Evolutionary conservation across 768 basidiomycete species (phyloP).

Genomic region (Ephemerocybe angulata): DNA sequence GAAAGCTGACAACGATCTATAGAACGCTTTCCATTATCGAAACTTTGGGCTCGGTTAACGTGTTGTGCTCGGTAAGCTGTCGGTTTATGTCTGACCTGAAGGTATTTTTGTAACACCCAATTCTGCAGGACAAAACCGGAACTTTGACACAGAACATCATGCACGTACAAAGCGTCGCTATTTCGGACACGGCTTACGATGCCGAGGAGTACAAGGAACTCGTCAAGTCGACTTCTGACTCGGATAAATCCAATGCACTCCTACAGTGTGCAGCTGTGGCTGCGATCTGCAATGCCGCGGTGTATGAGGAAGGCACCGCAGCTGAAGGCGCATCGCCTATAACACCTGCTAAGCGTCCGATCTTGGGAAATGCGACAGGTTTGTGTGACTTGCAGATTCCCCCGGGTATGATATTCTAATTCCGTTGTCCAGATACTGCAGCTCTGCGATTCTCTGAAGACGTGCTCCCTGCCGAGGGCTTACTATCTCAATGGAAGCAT

Average conservation of each 20-base stretch:
- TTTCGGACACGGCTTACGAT: slow-evolving; percentile 30
- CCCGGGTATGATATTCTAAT: neutral
- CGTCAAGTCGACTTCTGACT: no score
- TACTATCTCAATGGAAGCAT: slow-evolving; percentile 27
- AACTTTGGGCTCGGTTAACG: slow-evolving; percentile 60
- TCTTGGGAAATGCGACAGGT: slow-evolving; percentile 55
- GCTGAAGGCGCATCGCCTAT: no score
- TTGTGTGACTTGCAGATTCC: neutral
- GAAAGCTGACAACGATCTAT: neutral
- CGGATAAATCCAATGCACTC: no score
- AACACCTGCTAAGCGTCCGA: slow-evolving; percentile 19
- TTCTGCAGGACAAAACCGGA: slow-evolving; percentile 51
- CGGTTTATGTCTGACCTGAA: no score
- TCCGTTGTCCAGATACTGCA: neutral
- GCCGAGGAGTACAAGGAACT: slow-evolving; percentile 15
- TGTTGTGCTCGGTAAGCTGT: slow-evolving; percentile 32
- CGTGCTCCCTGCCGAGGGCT: neutral
- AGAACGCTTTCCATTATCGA: slow-evolving; percentile 64
- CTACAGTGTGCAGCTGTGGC: slow-evolving; percentile 38
- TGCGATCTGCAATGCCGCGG: slow-evolving; percentile 50
- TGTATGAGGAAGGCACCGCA: slow-evolving; percentile 17
- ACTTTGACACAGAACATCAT: slow-evolving; percentile 60
- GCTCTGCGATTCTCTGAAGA: neutral
- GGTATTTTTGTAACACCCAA: neutral
- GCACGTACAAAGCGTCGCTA: slow-evolving; percentile 48